Conservation (phyloP, 345 rosid species). For the Trapa bicornis region DNA sequence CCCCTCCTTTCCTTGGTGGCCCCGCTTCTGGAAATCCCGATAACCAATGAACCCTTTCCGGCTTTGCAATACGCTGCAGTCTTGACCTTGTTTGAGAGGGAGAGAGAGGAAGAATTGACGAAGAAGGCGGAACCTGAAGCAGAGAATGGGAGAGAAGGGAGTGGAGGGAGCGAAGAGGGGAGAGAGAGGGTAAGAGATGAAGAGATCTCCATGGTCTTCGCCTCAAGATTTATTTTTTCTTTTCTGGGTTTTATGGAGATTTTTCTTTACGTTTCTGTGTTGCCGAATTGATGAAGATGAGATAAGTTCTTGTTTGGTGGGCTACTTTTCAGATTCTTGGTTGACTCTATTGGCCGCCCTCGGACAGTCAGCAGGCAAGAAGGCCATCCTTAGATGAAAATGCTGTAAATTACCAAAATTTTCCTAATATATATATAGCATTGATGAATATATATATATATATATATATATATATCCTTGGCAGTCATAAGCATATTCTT, state of each 20-base stretch:
- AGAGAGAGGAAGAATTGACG: slow-evolving; percentile 2
- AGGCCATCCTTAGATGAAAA: too few relatives aligned
- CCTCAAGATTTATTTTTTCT: neutral
- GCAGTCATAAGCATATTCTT: too few relatives aligned
- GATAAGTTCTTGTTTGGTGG: neutral
- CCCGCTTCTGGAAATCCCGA: slow-evolving; percentile 27
- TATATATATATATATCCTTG: too few relatives aligned
- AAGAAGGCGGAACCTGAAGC: slow-evolving; percentile 45
- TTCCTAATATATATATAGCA: too few relatives aligned
- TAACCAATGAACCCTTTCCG: slow-evolving; percentile 19
- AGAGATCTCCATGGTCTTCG: slow-evolving; percentile 49
- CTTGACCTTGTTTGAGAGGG: slow-evolving; percentile 12
- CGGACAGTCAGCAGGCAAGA: too few relatives aligned
- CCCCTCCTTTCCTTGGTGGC: slow-evolving; percentile 28
- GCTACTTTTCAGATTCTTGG: neutral
- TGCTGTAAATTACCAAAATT: too few relatives aligned
- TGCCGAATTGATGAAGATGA: neutral
- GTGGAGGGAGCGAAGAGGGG: slow-evolving; percentile 13
- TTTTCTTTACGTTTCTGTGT: neutral
- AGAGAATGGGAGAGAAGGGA: slow-evolving; percentile 27
- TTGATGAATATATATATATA: too few relatives aligned
- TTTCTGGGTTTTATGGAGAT: neutral
- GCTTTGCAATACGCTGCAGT: slow-evolving; percentile 5
- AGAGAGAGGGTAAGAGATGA: slow-evolving; percentile 33
- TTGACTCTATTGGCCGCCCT: too few relatives aligned